Evolutionary conservation across 2,329 filamentous ascomycete genomes (phyloP).

Genomic region (Ascochyta koolunga): DNA sequence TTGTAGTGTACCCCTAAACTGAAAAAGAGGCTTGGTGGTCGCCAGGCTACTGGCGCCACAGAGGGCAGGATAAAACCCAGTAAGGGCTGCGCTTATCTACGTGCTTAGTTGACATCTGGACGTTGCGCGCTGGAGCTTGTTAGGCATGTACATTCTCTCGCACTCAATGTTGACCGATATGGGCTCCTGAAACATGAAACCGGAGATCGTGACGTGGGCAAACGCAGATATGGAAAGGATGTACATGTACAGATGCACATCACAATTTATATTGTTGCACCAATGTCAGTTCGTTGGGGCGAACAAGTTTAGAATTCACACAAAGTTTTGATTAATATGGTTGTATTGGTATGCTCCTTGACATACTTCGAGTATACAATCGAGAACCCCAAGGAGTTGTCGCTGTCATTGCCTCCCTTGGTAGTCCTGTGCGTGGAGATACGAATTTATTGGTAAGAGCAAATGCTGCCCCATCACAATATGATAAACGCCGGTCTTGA

Average conservation of each 20-base stretch:
- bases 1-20: no score
- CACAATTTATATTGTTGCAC: not conserved
- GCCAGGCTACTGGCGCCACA: no score
- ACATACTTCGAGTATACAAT: not conserved
- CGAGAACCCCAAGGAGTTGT: not conserved
- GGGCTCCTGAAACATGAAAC: not conserved
- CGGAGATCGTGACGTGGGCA: not conserved
- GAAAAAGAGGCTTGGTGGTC: no score
- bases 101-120: not conserved
- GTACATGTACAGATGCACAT: not conserved
- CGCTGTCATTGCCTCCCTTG: not conserved
- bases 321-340: not conserved
- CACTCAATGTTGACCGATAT: not conserved
- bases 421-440: not conserved
- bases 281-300: not conserved
- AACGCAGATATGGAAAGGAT: not conserved
- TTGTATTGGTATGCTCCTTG: not conserved
- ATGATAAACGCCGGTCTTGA: not conserved
- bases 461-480: not conserved
- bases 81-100: no score
- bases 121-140: not conserved
- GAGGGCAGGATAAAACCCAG: no score
- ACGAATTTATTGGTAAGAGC: not conserved
- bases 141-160: not conserved
- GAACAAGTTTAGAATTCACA: not conserved